These are phyloP conservation scores for Telopea speciosissima DNA, from an alignment of 177 flowering plant species.

Conservation along the genomic window DNA sequence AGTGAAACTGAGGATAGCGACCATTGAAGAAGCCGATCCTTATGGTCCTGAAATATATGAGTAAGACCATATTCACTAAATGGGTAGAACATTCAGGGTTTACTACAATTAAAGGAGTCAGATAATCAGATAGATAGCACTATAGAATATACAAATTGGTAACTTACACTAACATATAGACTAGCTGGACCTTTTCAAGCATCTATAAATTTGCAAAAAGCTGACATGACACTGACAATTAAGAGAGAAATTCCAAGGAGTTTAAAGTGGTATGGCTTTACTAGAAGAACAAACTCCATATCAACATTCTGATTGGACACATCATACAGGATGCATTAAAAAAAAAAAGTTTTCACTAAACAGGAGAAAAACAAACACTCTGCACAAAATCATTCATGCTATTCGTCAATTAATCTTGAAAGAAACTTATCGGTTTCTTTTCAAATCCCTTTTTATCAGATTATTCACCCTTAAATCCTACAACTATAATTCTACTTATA, in stretches of 20 bases:
- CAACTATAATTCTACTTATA: neutral
- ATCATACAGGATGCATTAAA: neutral
- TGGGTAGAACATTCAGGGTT: neutral
- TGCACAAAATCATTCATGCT: neutral
- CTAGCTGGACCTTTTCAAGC: too few relatives aligned
- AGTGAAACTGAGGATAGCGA: slow-evolving; percentile 29
- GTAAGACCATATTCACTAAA: neutral
- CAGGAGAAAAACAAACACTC: neutral
- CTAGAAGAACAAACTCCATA: neutral
- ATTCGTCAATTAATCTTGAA: neutral
- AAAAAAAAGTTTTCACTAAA: neutral
- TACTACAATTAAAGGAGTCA: neutral
- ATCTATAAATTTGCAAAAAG: neutral
- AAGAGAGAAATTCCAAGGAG: neutral
- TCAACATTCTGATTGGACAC: neutral
- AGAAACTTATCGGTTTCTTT: neutral
- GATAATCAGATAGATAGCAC: neutral
- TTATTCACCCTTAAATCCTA: neutral
- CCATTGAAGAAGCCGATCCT: slow-evolving; percentile 43
- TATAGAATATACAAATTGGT: too few relatives aligned
- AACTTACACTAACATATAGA: too few relatives aligned
- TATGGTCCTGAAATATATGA: slow-evolving; percentile 46
- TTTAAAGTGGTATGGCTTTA: neutral
- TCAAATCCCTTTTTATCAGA: neutral
- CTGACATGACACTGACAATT: neutral